Evolutionary conservation across 208 protist species (phyloP).

Genomic region (Spongospora subterranea): DNA sequence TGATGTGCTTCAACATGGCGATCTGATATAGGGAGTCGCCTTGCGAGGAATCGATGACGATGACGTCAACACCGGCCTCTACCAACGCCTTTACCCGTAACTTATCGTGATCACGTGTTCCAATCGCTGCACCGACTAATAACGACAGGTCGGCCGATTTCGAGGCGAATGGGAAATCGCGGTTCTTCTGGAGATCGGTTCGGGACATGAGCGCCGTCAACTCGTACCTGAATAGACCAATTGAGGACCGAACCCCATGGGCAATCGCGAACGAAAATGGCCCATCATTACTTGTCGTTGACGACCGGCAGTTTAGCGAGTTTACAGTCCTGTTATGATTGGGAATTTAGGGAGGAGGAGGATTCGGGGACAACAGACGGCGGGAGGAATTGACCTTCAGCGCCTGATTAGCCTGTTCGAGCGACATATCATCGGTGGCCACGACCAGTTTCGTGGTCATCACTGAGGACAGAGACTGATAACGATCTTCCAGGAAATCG

Average conservation of each 20-base stretch:
- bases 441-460: conserved; percentile 75
- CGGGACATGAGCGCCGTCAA: conserved; percentile 75
- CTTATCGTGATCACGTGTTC: conserved; percentile 68
- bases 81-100: conserved; percentile 66
- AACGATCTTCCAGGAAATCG: conserved; percentile 91
- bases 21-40: conserved; percentile 94
- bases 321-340: conserved; percentile 73
- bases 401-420: conserved; percentile 84
- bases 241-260: neutral
- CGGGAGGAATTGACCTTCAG: neutral
- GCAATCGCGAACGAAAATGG: neutral
- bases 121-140: conserved; percentile 71
- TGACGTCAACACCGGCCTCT: conserved; percentile 69
- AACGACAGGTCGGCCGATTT: conserved; percentile 71
- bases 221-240: conserved; percentile 53
- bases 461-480: conserved; percentile 73
- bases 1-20: conserved; percentile 90
- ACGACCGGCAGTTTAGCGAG: conserved; percentile 95
- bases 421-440: conserved; percentile 76
- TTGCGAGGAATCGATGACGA: conserved; percentile 84
- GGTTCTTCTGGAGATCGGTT: conserved; percentile 80
- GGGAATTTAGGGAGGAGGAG: too few relatives aligned
- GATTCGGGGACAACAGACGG: neutral
- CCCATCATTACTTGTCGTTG: conserved; percentile 79
- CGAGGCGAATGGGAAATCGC: conserved; percentile 74